phyloP scores from a whole-genome alignment of 78 protist genomes.

The Dictyostelium citrinum region DNA sequence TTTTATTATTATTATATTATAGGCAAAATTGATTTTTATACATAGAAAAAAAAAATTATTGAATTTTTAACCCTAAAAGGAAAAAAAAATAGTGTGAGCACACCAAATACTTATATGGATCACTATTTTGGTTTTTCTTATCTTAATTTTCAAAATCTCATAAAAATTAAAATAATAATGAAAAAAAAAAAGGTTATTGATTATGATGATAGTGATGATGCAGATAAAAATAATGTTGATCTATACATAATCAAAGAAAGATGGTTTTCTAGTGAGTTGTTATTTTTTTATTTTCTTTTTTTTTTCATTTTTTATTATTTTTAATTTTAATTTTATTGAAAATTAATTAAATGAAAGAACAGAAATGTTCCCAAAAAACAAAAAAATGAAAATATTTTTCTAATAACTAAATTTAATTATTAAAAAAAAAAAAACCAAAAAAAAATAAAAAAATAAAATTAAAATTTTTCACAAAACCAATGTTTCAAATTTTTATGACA shows the following conservation, averaged over 20 bases:
- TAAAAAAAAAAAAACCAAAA: background rate
- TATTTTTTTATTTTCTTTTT: background rate
- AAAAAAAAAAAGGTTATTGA: background rate
- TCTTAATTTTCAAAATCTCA: background rate
- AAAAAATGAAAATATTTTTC: background rate
- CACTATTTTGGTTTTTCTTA: background rate
- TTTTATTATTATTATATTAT: background rate
- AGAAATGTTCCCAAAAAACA: background rate
- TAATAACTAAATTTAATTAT: background rate
- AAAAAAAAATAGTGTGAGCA: background rate
- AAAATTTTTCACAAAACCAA: too few species aligned
- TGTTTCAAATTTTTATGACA: too few species aligned
- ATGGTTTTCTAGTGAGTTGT: background rate
- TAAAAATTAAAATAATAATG: too few species aligned
- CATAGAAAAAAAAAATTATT: background rate
- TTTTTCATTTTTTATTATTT: background rate
- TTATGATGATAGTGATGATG: background rate
- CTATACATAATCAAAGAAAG: background rate
- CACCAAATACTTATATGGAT: background rate
- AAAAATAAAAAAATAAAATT: background rate
- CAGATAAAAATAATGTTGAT: background rate
- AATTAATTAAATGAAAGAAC: background rate
- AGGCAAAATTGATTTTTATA: background rate
- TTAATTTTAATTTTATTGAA: background rate
- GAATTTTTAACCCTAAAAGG: background rate